phyloP scores from a whole-genome alignment of 208 protist species.

The Trypanosoma conorhini region DNA sequence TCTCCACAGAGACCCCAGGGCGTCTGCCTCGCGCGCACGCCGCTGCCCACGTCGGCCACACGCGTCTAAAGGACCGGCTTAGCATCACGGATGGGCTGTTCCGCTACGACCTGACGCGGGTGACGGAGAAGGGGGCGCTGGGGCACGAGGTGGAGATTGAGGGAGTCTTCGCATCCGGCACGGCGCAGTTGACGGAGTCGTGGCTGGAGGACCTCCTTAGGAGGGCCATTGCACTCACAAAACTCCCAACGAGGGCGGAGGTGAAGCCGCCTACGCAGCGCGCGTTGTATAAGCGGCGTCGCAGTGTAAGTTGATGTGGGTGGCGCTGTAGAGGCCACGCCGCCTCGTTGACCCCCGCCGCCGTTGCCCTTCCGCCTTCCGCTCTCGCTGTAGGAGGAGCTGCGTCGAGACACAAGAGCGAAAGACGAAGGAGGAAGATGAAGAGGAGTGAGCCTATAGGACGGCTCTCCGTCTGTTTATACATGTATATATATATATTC shows the following conservation, averaged over 20 bases:
- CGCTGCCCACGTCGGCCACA: slow-evolving; percentile 22
- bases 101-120: slow-evolving; percentile 69
- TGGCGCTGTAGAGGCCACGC: not conserved
- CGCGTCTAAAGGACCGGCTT: slow-evolving; percentile 55
- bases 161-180: slow-evolving; percentile 36
- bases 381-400: too few species aligned
- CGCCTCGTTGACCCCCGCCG: not conserved
- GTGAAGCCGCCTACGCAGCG: not conserved
- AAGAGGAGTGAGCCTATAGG: not conserved
- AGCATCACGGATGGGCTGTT: slow-evolving; percentile 41
- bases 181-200: slow-evolving; percentile 41
- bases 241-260: slow-evolving; percentile 21
- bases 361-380: too few species aligned
- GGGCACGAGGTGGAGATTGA: slow-evolving; percentile 81
- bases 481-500: slow-evolving; percentile 16
- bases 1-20: slow-evolving; percentile 35
- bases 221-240: slow-evolving; percentile 38
- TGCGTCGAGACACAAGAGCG: not conserved
- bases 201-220: slow-evolving; percentile 50
- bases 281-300: not conserved
- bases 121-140: slow-evolving; percentile 21
- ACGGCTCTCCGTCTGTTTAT: not conserved
- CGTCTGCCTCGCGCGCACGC: not conserved
- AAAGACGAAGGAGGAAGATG: not conserved
- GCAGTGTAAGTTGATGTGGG: not conserved